These are phyloP conservation scores for Eucalyptus grandis DNA, from an alignment of 345 rosid genomes.

Conservation along the genomic window DNA sequence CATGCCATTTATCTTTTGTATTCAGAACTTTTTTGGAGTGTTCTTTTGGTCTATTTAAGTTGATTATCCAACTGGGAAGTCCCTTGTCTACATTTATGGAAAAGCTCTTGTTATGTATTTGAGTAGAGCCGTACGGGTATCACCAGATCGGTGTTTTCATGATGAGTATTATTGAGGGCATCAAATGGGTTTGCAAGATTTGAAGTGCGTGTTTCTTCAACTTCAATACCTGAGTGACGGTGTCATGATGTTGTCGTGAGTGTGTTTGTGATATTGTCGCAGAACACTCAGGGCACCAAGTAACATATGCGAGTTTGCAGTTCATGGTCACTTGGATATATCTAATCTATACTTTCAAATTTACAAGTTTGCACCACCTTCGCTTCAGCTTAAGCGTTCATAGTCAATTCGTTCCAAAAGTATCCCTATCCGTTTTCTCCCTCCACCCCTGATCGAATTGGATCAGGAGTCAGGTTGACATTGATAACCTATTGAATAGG, in stretches of 20 bases:
- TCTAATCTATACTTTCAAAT: not conserved
- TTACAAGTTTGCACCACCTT: not conserved
- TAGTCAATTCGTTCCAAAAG: not conserved
- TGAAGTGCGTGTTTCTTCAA: not conserved
- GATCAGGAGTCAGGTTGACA: not conserved
- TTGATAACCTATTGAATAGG: not conserved
- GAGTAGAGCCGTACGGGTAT: not conserved
- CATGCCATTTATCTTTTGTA: not conserved
- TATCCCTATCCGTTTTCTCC: not conserved
- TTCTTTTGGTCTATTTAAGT: not conserved
- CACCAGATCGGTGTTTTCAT: not conserved
- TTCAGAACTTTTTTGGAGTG: not conserved
- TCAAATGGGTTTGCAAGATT: not conserved
- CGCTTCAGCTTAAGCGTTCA: not conserved
- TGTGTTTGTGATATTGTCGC: not conserved
- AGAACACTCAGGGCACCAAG: not conserved
- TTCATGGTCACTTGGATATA: not conserved
- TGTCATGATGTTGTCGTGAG: not conserved
- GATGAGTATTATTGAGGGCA: not conserved
- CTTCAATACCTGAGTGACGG: not conserved
- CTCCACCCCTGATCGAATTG: not conserved
- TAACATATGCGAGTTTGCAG: not conserved
- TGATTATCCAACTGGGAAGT: not conserved
- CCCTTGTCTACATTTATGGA: not conserved
- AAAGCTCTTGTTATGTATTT: not conserved